Evolutionary conservation across 306 rosid genomes (phyloP), one percentile per base, ranked within the genome.

Genomic region (Sechiopsis laciniata): DNA sequence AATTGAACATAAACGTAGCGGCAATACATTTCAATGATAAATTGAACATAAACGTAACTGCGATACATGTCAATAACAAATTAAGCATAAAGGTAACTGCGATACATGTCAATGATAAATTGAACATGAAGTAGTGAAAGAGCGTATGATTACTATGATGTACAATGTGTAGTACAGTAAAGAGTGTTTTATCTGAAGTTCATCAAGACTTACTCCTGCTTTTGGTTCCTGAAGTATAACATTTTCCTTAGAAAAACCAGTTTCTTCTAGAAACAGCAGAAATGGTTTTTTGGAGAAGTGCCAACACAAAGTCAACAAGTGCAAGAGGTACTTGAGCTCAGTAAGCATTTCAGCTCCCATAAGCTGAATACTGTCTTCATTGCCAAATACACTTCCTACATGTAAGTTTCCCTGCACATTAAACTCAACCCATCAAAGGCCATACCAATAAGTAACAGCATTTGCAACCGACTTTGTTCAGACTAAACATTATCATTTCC

Each of bases 151-250:
- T n/a, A n/a, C n/a, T n/a, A n/a, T n/a, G 20, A 10, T 19, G 22
- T 67, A 20, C 10, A 45, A 46, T 46, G 45, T 67, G 26, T 20
- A 67, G 6, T 20, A 45, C 35, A 67, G 21, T 45, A 29, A 19
- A 58, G 66, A 17, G 59, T 54, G 58, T 6, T 60, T 62, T 16
- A 35, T 35, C 14, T 16, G 22, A 63, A 63, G 24, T 68, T 60
- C 64, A 80, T 73, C 13, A 73, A 45, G 58, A 85, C 97, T 80
- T 79, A 94, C 98, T 78, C 96, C 97, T 64, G 99, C 96, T 85
- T 94, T 94, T 14, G 96, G 86, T 81, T 94, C 96, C 78, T 89
- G 97, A 79, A 91, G 88, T 76, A 94, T 88, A 61, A 94, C 96
- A 84, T 87, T 83, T 72, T 87, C 92, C 72, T 78, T 74, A 19